A percentile compares a stretch with the other conserved stretches of the same genome.
Evolutionary conservation across 345 rosid species (phyloP).

Genomic region (Erucastrum elatum): DNA sequence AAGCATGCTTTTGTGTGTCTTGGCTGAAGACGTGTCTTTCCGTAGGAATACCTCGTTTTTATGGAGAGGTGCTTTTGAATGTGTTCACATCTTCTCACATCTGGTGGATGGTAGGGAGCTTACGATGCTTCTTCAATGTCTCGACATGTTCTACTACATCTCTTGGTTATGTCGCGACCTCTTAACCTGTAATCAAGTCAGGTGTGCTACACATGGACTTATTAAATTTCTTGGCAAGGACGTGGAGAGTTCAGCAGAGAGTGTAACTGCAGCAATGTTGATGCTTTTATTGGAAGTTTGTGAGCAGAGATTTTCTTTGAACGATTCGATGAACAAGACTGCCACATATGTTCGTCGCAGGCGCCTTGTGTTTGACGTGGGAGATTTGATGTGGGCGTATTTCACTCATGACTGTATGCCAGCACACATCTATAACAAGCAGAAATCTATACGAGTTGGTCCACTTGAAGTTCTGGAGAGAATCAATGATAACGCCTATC

Average conservation of each 20-base stretch:
- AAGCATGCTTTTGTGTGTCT: background rate
- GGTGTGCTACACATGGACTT: background rate
- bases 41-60: background rate
- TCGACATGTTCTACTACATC: background rate
- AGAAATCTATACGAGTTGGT: no score
- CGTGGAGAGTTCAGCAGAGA: background rate
- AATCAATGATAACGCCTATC: no score
- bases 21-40: background rate
- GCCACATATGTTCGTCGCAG: background rate
- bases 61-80: background rate
- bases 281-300: no score
- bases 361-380: background rate
- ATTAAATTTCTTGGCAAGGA: background rate
- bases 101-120: background rate
- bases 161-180: background rate
- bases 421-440: background rate
- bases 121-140: background rate
- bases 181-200: background rate
- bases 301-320: no score
- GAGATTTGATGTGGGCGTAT: background rate
- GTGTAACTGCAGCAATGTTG: no score
- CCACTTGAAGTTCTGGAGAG: no score
- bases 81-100: background rate
- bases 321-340: background rate
- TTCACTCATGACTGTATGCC: background rate